phyloP scores from a whole-genome alignment of 2,329 filamentous ascomycete genomes.

The Penicillium fuscoglaucum region DNA sequence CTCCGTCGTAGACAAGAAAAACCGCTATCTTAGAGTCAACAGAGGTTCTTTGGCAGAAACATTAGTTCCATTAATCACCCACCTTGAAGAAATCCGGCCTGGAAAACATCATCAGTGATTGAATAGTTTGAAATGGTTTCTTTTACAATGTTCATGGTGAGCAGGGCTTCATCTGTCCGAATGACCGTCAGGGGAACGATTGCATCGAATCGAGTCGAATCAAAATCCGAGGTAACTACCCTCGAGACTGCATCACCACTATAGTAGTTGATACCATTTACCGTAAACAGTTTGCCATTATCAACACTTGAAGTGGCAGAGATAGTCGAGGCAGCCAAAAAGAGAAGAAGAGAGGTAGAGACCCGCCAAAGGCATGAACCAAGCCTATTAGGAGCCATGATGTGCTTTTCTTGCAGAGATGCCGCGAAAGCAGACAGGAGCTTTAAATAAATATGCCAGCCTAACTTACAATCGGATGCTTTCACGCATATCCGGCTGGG shows the following conservation, averaged over 20 bases:
- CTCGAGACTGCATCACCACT: slow-evolving; percentile 21
- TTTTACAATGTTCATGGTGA: slow-evolving; percentile 3
- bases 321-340: neutral
- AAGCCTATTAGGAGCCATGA: neutral
- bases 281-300: slow-evolving; percentile 14
- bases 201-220: slow-evolving; percentile 7
- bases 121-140: slow-evolving; percentile 16
- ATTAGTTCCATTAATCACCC: neutral
- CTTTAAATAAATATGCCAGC: slow-evolving; percentile 3
- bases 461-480: neutral
- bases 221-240: slow-evolving; percentile 1
- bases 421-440: neutral
- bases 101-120: slow-evolving; percentile 21
- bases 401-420: neutral
- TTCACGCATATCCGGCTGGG: neutral
- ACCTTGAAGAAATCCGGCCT: slow-evolving; percentile 15
- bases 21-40: slow-evolving; percentile 2
- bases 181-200: slow-evolving; percentile 22
- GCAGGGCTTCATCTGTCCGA: neutral
- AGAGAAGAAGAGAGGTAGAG: neutral
- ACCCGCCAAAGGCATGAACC: neutral
- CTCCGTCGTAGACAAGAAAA: slow-evolving; percentile 6
- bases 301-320: slow-evolving; percentile 2
- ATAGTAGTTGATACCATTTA: slow-evolving; percentile 38
- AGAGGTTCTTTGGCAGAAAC: neutral